phyloP scores from a whole-genome alignment of 768 basidiomycete genomes.

The Hortiboletus flavorubellus region DNA sequence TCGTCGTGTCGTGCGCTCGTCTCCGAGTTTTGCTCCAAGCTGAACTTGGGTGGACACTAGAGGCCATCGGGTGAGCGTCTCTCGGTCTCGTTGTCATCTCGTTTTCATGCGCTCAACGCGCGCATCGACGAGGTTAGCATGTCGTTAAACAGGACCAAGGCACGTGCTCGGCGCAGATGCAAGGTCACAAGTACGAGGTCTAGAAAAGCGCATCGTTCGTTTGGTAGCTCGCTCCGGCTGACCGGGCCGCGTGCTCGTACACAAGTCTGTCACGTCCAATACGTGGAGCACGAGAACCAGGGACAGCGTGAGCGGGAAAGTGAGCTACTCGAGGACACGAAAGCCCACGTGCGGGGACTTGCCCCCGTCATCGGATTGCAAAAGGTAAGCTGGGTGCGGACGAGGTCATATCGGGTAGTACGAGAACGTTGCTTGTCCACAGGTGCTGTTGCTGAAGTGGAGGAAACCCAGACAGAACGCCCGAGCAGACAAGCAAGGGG shows the following conservation, averaged over 20 bases:
- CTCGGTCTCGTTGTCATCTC: too few relatives aligned
- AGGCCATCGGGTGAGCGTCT: too few relatives aligned
- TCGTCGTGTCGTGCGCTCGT: too few relatives aligned
- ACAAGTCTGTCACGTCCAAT: slow-evolving; percentile 7
- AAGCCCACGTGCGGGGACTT: not conserved
- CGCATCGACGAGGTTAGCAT: not conserved
- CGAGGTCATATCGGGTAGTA: slow-evolving; percentile 6
- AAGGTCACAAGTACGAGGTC: slow-evolving; percentile 15
- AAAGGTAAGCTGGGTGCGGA: slow-evolving; percentile 1
- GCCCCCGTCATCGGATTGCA: slow-evolving; percentile 8
- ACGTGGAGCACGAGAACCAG: slow-evolving; percentile 6
- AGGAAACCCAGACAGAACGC: slow-evolving; percentile 6
- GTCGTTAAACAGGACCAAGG: slow-evolving; percentile 15
- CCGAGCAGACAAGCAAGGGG: slow-evolving; percentile 1
- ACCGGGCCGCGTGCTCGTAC: not conserved
- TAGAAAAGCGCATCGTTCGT: not conserved
- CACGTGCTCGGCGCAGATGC: slow-evolving; percentile 4
- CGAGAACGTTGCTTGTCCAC: slow-evolving; percentile 10
- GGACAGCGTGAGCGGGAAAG: slow-evolving; percentile 10
- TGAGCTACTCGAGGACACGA: slow-evolving; percentile 8
- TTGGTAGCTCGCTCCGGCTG: not conserved
- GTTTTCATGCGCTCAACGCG: too few relatives aligned
- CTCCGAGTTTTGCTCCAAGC: too few relatives aligned
- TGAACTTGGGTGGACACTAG: too few relatives aligned
- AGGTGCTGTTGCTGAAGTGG: not conserved